These are phyloP conservation scores for Yamadazyma diospyri DNA, from an alignment of 1,139 yeast genomes.

Conservation along the genomic window DNA sequence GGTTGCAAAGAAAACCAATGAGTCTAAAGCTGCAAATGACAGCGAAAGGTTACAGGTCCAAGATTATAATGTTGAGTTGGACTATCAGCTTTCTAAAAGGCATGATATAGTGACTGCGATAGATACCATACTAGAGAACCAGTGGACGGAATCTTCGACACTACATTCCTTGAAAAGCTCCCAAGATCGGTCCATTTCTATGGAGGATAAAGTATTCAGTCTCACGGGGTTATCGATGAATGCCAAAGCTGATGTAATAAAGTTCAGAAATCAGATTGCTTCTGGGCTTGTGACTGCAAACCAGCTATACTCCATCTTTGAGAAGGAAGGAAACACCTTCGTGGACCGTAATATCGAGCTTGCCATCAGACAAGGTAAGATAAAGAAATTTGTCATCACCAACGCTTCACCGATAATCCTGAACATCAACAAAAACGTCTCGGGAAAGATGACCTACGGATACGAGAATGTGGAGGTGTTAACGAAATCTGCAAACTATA, in stretches of 20 bases:
- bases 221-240: conserved; percentile 32
- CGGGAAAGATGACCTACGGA: conserved; percentile 41
- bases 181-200: conserved; percentile 9
- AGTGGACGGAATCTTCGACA: conserved; percentile 36
- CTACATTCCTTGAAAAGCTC: conserved; percentile 20
- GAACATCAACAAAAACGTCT: conserved; percentile 30
- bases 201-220: conserved; percentile 32
- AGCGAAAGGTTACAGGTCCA: conserved; percentile 18
- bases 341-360: conserved; percentile 41
- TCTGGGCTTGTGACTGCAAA: conserved; percentile 34
- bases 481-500: conserved; percentile 24
- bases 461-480: conserved; percentile 43
- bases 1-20: conserved; percentile 10
- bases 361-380: conserved; percentile 28
- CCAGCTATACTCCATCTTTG: conserved; percentile 42
- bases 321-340: conserved; percentile 39
- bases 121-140: conserved; percentile 31
- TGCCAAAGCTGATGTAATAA: conserved; percentile 37
- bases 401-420: conserved; percentile 47
- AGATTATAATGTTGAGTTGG: conserved; percentile 40
- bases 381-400: conserved; percentile 39
- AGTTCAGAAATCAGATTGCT: conserved; percentile 33
- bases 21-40: conserved; percentile 4
- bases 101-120: conserved; percentile 35
- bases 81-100: conserved; percentile 31